A percentile compares a stretch with the other conserved stretches of the same genome.
Conservation (phyloP, 169 alveolate genomes). For the Plasmodium falciparum region DNA sequence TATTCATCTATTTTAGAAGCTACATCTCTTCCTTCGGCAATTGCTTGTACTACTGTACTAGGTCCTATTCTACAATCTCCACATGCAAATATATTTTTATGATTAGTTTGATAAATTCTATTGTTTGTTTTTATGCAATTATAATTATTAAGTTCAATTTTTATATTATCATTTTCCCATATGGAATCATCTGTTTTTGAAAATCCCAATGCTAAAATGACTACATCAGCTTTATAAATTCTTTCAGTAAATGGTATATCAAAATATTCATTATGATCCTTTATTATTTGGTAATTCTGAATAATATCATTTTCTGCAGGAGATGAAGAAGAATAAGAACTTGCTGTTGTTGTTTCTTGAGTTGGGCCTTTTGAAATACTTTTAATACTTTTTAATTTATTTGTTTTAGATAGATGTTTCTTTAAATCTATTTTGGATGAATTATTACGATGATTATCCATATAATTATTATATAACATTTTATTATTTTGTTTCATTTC, state of each 20-base stretch:
- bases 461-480: not conserved
- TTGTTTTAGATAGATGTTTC: constrained; percentile 6
- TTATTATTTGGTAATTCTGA: constrained; percentile 37
- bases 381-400: constrained; percentile 11
- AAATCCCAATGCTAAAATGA: constrained; percentile 82
- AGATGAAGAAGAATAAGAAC: constrained; percentile 19
- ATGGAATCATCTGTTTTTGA: constrained; percentile 81
- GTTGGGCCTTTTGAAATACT: not conserved
- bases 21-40: constrained; percentile 81
- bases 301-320: constrained; percentile 11
- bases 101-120: constrained; percentile 63
- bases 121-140: constrained; percentile 71
- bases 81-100: constrained; percentile 79
- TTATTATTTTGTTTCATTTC: constrained; percentile 1
- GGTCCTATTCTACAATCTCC: constrained; percentile 86
- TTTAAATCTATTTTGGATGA: constrained; percentile 1
- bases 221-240: constrained; percentile 80
- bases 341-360: constrained; percentile 28
- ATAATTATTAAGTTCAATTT: constrained; percentile 65
- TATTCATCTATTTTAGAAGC: constrained; percentile 78
- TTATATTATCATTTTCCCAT: constrained; percentile 77
- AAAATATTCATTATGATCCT: constrained; percentile 36
- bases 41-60: constrained; percentile 83
- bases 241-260: constrained; percentile 80
- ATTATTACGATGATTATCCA: not conserved